phyloP scores from a whole-genome alignment of 2,329 filamentous ascomycete species.

The Fusarium sarcochroum region DNA sequence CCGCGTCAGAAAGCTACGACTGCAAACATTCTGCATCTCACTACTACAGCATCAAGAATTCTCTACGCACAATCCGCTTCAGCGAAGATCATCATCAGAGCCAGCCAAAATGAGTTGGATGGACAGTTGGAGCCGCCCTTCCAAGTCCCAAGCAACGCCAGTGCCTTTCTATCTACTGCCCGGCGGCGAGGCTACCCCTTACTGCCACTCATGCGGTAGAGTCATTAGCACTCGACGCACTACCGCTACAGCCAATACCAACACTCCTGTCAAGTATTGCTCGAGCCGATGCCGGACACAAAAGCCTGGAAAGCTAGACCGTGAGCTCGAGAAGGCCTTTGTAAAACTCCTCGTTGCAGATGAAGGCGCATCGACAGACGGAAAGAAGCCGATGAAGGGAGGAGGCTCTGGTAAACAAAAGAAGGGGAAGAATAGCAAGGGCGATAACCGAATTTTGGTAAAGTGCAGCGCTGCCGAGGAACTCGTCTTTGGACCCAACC shows the following conservation, averaged over 20 bases:
- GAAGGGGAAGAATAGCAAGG: slow-evolving; percentile 56
- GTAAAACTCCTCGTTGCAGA: slow-evolving; percentile 51
- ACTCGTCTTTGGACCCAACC: slow-evolving; percentile 24
- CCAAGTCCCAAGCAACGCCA: slow-evolving; percentile 59
- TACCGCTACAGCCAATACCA: slow-evolving; percentile 45
- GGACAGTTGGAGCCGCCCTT: slow-evolving; percentile 58
- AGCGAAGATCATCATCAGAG: neutral
- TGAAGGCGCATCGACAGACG: neutral
- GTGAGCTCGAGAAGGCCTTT: slow-evolving; percentile 66
- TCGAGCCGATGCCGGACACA: slow-evolving; percentile 66
- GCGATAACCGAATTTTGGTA: slow-evolving; percentile 43
- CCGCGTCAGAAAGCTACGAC: rapidly evolving
- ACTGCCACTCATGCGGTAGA: slow-evolving; percentile 70
- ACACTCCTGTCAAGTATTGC: slow-evolving; percentile 64
- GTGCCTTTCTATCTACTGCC: slow-evolving; percentile 67
- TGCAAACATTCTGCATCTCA: rapidly evolving
- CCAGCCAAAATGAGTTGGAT: slow-evolving; percentile 57
- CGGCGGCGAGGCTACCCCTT: slow-evolving; percentile 63
- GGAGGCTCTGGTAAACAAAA: slow-evolving; percentile 60
- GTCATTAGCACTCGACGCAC: slow-evolving; percentile 61
- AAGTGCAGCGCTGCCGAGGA: slow-evolving; percentile 30
- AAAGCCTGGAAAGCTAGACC: slow-evolving; percentile 65
- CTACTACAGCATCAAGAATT: neutral
- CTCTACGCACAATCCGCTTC: neutral
- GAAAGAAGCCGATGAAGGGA: slow-evolving; percentile 51